phyloP scores from a whole-genome alignment of 1,284 basidiomycete genomes.

The Ceratobasidium sp. region DNA sequence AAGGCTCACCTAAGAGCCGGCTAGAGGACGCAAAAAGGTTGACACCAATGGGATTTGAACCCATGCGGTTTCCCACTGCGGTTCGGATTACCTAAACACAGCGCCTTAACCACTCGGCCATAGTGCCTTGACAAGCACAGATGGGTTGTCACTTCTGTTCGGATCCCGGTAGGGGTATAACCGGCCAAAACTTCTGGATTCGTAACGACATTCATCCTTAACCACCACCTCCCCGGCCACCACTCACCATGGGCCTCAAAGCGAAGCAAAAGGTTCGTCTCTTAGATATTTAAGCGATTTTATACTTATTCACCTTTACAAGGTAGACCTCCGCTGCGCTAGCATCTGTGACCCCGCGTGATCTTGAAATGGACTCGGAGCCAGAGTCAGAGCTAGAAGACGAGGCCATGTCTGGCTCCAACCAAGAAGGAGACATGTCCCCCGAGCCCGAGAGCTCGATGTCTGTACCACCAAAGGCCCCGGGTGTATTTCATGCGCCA shows the following conservation, averaged over 20 bases:
- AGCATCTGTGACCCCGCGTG: neutral
- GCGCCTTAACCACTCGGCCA: conserved; percentile 46
- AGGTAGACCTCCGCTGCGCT: conserved; percentile 26
- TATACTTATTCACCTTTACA: neutral
- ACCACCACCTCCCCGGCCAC: neutral
- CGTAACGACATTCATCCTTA: neutral
- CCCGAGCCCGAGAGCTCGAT: neutral
- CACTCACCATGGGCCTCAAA: conserved; percentile 22
- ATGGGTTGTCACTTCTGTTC: neutral
- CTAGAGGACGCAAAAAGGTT: too few relatives aligned
- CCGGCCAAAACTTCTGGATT: conserved; percentile 21
- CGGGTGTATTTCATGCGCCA: conserved; percentile 56
- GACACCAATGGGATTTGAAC: conserved; percentile 47
- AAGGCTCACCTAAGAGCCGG: too few relatives aligned
- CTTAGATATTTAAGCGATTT: neutral
- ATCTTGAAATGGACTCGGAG: neutral
- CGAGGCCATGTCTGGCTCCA: conserved; percentile 3
- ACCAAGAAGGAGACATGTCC: neutral
- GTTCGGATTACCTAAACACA: conserved; percentile 45
- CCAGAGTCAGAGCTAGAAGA: neutral
- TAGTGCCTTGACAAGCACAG: conserved; percentile 27
- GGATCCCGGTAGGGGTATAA: neutral
- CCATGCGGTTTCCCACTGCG: conserved; percentile 46
- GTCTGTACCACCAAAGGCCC: conserved; percentile 3
- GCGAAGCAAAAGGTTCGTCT: conserved; percentile 16